These are phyloP conservation scores for Alternaria sp. DNA, from an alignment of 2,329 filamentous ascomycete genomes.

Conservation along the genomic window DNA sequence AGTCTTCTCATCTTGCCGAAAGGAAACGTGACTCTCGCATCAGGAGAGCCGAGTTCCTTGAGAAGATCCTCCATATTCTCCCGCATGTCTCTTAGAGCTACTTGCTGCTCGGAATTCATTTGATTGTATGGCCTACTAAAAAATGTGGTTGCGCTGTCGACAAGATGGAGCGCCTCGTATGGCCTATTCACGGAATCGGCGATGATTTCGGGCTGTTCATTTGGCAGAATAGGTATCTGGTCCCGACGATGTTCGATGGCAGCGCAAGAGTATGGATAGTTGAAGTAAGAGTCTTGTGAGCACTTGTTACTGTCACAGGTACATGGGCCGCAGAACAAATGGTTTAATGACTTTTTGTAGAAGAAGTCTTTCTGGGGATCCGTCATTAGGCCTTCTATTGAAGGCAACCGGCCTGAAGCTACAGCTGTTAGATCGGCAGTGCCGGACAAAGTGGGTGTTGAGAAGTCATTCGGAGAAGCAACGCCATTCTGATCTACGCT, in stretches of 20 bases:
- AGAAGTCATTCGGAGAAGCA: not conserved
- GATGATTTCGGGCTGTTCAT: not conserved
- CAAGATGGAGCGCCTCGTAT: not conserved
- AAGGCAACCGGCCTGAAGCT: not conserved
- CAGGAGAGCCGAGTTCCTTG: not conserved
- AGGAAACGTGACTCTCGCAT: not conserved
- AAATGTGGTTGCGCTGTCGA: not conserved
- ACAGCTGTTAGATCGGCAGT: not conserved
- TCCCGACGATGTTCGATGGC: fast-evolving
- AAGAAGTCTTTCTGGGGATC: not conserved
- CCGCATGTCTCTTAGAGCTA: not conserved
- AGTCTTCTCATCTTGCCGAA: not conserved
- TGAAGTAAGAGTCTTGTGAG: not conserved
- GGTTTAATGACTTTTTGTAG: not conserved
- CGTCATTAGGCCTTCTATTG: not conserved
- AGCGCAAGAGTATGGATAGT: not conserved
- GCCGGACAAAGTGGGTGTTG: not conserved
- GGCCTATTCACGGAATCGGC: fast-evolving
- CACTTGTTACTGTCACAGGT: not conserved
- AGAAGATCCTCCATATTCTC: fast-evolving
- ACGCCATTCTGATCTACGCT: not conserved
- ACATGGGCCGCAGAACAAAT: not conserved
- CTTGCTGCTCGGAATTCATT: not conserved
- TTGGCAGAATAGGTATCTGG: not conserved
- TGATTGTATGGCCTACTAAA: not conserved